These are phyloP conservation scores for Miscanthus lutarioriparius DNA, from an alignment of 176 grass and related monocot species.

Conservation along the genomic window DNA sequence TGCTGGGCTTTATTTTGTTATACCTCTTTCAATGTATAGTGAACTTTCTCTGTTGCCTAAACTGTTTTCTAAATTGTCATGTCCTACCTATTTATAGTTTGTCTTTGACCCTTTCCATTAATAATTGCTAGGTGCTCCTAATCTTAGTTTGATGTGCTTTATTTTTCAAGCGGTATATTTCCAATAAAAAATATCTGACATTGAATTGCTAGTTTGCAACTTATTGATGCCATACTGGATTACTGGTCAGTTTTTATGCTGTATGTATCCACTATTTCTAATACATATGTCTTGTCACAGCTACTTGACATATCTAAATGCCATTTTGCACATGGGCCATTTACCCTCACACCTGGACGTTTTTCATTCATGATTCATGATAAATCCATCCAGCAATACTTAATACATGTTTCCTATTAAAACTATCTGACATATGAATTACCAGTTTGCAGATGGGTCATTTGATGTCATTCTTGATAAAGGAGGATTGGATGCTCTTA, in stretches of 20 bases:
- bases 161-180: background rate
- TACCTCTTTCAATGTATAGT: background rate
- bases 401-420: constrained; percentile 15
- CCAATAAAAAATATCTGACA: background rate
- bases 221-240: constrained; percentile 38
- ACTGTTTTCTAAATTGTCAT: background rate
- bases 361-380: constrained; percentile 2
- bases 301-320: constrained; percentile 23
- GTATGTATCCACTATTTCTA: background rate
- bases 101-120: background rate
- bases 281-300: background rate
- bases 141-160: background rate
- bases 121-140: background rate
- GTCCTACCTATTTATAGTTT: background rate
- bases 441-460: constrained; percentile 77
- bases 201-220: constrained; percentile 51
- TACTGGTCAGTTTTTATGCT: constrained; percentile 31
- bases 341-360: constrained; percentile 43
- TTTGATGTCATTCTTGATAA: constrained; percentile 94
- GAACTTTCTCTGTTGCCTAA: background rate
- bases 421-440: constrained; percentile 25
- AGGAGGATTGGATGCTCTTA: constrained; percentile 96
- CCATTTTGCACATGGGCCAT: constrained; percentile 63
- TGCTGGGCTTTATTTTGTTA: background rate
- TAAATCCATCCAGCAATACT: background rate